A percentile compares a stretch with the other conserved stretches of the same genome.
Conservation (phyloP, 2,329 filamentous ascomycete species). For the Cyanodermella asteris region DNA sequence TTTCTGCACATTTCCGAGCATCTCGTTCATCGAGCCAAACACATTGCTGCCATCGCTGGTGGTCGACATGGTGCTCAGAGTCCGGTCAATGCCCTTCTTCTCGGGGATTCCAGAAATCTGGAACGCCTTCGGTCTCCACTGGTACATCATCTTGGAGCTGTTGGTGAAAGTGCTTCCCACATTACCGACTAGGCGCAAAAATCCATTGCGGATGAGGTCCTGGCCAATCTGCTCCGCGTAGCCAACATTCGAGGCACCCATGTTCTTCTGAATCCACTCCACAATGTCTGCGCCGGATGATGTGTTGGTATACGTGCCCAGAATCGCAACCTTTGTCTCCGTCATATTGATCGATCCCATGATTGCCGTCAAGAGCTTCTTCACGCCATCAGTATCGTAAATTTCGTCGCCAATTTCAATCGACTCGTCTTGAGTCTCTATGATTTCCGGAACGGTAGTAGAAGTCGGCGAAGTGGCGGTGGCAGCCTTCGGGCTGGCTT, state of each 20-base stretch:
- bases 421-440: constrained; percentile 46
- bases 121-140: constrained; percentile 88
- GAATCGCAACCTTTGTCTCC: constrained; percentile 84
- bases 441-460: constrained; percentile 64
- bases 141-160: constrained; percentile 91
- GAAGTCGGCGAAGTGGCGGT: constrained; percentile 26
- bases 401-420: constrained; percentile 80
- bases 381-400: constrained; percentile 68
- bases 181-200: constrained; percentile 76
- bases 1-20: constrained; percentile 49
- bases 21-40: constrained; percentile 67
- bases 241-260: constrained; percentile 64
- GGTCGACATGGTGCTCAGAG: constrained; percentile 48
- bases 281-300: constrained; percentile 83
- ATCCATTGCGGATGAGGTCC: constrained; percentile 68
- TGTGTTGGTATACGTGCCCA: constrained; percentile 86
- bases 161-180: constrained; percentile 93
- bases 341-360: constrained; percentile 67
- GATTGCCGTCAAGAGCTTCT: constrained; percentile 74
- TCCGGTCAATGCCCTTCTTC: constrained; percentile 57
- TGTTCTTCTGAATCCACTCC: constrained; percentile 77
- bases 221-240: constrained; percentile 91
- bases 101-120: constrained; percentile 71
- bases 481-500: constrained; percentile 32
- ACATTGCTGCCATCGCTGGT: constrained; percentile 50